Conservation (phyloP, 176 grass and related monocot species). For the Luzula sylvatica region DNA sequence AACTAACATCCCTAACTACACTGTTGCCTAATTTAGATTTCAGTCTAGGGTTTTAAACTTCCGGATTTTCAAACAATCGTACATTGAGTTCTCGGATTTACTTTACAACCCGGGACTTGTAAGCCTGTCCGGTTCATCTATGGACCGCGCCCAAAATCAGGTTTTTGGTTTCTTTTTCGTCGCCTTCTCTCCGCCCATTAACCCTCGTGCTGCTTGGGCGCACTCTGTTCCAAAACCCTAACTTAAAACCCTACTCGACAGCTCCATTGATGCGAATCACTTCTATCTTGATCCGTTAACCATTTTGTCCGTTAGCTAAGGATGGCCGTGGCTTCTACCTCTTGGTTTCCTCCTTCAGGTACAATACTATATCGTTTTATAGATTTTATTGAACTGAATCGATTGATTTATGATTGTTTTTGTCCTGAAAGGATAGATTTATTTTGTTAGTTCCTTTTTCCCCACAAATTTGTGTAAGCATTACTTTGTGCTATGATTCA, state of each 20-base stretch:
- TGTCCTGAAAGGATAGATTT: background rate
- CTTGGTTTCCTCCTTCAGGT: slow-evolving; percentile 6
- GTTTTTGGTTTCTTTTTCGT: background rate
- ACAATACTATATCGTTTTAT: background rate
- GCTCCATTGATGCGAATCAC: background rate
- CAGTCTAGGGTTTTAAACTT: too few relatives aligned
- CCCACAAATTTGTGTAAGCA: too few relatives aligned
- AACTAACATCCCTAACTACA: too few relatives aligned
- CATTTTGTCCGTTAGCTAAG: background rate
- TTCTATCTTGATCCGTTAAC: background rate
- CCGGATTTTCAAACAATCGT: too few relatives aligned
- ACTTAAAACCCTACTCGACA: slow-evolving; percentile 14
- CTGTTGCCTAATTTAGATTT: background rate
- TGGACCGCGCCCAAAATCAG: background rate
- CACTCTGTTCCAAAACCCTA: slow-evolving; percentile 18
- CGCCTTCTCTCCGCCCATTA: background rate
- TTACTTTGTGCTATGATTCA: background rate
- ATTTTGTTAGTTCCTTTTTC: background rate
- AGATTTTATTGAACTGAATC: background rate
- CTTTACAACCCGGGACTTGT: too few relatives aligned
- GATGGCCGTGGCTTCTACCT: slow-evolving; percentile 7
- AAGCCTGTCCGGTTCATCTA: background rate
- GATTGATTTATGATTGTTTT: background rate
- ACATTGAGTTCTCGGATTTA: too few relatives aligned
- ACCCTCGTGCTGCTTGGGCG: background rate